A percentile compares a stretch with the other conserved stretches of the same genome.
phyloP scores from a whole-genome alignment of 2,329 filamentous ascomycete genomes.

The Ilyonectria destructans region DNA sequence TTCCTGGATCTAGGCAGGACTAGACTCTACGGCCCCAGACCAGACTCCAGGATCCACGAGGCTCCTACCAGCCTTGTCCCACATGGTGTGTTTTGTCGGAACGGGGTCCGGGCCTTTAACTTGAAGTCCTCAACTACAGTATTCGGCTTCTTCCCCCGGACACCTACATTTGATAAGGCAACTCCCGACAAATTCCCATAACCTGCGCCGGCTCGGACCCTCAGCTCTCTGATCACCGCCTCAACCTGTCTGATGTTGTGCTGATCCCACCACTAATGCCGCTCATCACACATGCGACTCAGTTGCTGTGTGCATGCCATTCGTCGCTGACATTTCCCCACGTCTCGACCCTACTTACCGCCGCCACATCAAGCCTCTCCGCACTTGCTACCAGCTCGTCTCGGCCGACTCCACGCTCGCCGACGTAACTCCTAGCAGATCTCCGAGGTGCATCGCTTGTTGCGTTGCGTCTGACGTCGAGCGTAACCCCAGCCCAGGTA shows the following conservation, averaged over 20 bases:
- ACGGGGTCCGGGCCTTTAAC: neutral
- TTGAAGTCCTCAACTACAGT: neutral
- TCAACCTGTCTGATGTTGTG: conserved; percentile 9
- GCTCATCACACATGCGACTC: conserved; percentile 1
- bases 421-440: conserved; percentile 30
- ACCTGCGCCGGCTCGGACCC: conserved; percentile 6
- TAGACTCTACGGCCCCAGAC: neutral
- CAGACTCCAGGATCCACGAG: neutral
- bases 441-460: conserved; percentile 8
- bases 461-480: neutral
- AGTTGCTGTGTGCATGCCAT: neutral
- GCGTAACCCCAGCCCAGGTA: neutral
- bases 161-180: neutral
- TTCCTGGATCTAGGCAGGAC: neutral
- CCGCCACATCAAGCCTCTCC: conserved; percentile 25
- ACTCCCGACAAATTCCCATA: neutral
- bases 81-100: neutral
- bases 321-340: conserved; percentile 21
- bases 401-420: conserved; percentile 21
- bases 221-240: neutral
- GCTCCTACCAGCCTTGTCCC: neutral
- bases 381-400: conserved; percentile 1
- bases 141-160: neutral
- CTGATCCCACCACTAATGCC: neutral
- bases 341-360: conserved; percentile 19